Evolutionary conservation across 768 basidiomycete species (phyloP).

Genomic region (Paxillus ammoniavirescens): DNA sequence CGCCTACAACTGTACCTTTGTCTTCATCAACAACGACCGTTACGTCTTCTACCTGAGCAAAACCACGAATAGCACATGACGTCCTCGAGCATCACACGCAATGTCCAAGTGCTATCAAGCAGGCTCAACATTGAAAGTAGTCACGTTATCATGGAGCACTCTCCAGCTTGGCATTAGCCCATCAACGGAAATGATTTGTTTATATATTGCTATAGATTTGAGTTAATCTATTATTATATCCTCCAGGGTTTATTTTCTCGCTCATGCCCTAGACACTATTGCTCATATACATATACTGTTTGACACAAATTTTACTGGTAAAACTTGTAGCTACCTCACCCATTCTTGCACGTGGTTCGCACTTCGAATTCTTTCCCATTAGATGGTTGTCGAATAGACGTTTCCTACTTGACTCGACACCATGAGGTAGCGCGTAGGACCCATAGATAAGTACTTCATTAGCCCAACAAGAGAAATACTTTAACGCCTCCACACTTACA

Average conservation of each 20-base stretch:
- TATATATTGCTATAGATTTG: slow-evolving; percentile 24
- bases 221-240: slow-evolving; percentile 25
- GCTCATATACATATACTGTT: too few relatives aligned
- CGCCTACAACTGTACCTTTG: slow-evolving; percentile 13
- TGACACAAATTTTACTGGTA: too few relatives aligned
- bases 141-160: not conserved
- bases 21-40: slow-evolving; percentile 22
- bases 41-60: slow-evolving; percentile 20
- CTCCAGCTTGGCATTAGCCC: slow-evolving; percentile 10
- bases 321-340: too few relatives aligned
- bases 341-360: too few relatives aligned
- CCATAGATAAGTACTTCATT: too few relatives aligned
- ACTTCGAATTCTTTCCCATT: too few relatives aligned
- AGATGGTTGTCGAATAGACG: too few relatives aligned
- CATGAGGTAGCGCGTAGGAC: too few relatives aligned
- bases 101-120: slow-evolving; percentile 8
- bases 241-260: slow-evolving; percentile 2
- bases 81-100: slow-evolving; percentile 1
- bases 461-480: too few relatives aligned
- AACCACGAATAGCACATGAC: not conserved
- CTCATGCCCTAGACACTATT: slow-evolving; percentile 5
- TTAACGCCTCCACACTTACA: too few relatives aligned
- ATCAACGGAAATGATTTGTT: slow-evolving; percentile 14
- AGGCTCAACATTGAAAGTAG: slow-evolving; percentile 8
- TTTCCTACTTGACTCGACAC: too few relatives aligned